A percentile compares a stretch with the other conserved stretches of the same genome.
These are phyloP conservation scores for Penicillium sp. DNA, from an alignment of 2,329 filamentous ascomycete genomes.

Conservation along the genomic window DNA sequence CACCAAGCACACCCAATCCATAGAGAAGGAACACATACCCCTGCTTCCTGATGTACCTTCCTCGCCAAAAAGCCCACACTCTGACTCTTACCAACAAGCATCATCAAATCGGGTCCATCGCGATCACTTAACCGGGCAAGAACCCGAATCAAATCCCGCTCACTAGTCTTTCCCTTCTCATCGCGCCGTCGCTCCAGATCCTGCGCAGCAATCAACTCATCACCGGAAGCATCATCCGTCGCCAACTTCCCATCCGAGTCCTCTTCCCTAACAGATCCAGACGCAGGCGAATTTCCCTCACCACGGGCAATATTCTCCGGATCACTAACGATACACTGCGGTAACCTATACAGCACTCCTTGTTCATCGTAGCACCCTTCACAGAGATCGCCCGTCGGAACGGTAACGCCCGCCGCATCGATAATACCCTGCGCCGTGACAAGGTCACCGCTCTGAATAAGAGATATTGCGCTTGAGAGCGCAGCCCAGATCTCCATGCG, in stretches of 20 bases:
- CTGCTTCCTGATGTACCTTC: constrained; percentile 63
- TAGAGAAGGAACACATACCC: constrained; percentile 51
- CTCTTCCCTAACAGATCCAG: constrained; percentile 5
- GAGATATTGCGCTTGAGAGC: constrained; percentile 65
- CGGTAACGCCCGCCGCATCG: constrained; percentile 72
- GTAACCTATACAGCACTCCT: constrained; percentile 69
- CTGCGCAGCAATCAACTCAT: constrained; percentile 36
- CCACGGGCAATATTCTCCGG: constrained; percentile 56
- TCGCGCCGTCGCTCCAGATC: constrained; percentile 48
- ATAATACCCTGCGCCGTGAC: constrained; percentile 77
- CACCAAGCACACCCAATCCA: neutral
- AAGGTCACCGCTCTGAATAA: constrained; percentile 64
- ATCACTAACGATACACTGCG: constrained; percentile 68
- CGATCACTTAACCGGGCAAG: constrained; percentile 64
- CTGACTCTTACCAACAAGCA: constrained; percentile 61
- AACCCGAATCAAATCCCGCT: constrained; percentile 58
- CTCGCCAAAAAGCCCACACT: constrained; percentile 63
- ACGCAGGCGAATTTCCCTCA: neutral
- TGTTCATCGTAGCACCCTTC: constrained; percentile 71
- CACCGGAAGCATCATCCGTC: constrained; percentile 41
- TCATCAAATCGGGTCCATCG: constrained; percentile 60
- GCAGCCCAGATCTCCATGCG: constrained; percentile 78
- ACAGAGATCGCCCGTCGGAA: constrained; percentile 71
- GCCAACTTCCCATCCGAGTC: constrained; percentile 34
- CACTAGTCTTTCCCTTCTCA: constrained; percentile 62